Evolutionary conservation across 805 yeast species (phyloP).

Genomic region (Candida koratica): DNA sequence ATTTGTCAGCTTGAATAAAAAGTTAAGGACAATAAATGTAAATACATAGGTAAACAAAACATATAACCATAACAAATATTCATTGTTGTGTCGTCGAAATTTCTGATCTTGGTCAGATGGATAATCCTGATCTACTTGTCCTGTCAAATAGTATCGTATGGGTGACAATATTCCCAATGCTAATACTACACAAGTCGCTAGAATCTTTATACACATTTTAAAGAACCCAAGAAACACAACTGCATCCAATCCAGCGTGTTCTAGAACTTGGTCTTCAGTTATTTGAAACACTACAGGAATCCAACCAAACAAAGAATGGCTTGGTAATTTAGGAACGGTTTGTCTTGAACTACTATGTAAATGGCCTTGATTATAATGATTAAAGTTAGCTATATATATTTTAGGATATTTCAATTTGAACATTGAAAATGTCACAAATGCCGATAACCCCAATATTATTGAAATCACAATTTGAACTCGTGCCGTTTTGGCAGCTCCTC

Average conservation of each 20-base stretch:
- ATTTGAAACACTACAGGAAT: constrained; percentile 60
- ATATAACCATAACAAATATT: constrained; percentile 74
- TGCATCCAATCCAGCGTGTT: constrained; percentile 92
- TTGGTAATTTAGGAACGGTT: constrained; percentile 57
- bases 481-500: constrained; percentile 49
- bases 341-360: constrained; percentile 42
- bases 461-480: constrained; percentile 78
- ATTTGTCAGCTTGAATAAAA: constrained; percentile 65
- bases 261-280: constrained; percentile 71
- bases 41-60: constrained; percentile 83
- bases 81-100: constrained; percentile 19
- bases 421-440: constrained; percentile 65
- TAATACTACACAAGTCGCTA: constrained; percentile 61
- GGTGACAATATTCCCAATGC: constrained; percentile 81
- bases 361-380: constrained; percentile 42
- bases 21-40: constrained; percentile 60
- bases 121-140: constrained; percentile 39
- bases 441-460: constrained; percentile 57
- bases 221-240: constrained; percentile 88
- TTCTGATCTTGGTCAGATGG: constrained; percentile 22
- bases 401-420: constrained; percentile 73
- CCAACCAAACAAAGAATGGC: constrained; percentile 73
- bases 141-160: constrained; percentile 76
- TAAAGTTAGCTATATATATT: constrained; percentile 76
- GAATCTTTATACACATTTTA: constrained; percentile 74